These are phyloP conservation scores for Anacardium occidentale DNA, from an alignment of 345 rosid species.

Conservation along the genomic window DNA sequence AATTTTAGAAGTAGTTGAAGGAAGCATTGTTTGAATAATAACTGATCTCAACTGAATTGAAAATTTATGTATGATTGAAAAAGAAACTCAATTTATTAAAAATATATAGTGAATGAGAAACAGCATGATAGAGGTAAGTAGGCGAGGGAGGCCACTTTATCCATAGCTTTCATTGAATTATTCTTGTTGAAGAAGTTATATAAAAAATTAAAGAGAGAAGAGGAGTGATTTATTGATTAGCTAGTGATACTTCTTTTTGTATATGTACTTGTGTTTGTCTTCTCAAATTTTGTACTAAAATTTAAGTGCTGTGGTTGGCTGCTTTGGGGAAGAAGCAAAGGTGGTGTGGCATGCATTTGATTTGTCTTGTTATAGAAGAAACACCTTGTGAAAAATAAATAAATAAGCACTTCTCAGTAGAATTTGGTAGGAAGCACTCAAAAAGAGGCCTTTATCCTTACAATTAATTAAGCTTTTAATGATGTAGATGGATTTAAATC, in stretches of 20 bases:
- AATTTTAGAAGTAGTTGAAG: constrained; percentile 48
- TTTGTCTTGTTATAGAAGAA: constrained; percentile 65
- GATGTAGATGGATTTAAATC: too few relatives aligned
- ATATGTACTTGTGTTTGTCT: background rate
- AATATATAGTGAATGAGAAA: constrained; percentile 21
- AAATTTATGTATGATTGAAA: background rate
- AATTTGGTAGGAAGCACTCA: constrained; percentile 52
- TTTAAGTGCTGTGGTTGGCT: constrained; percentile 51
- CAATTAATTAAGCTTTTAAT: too few relatives aligned
- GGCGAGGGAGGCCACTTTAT: constrained; percentile 30
- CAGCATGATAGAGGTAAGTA: constrained; percentile 52
- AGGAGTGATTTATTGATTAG: constrained; percentile 18
- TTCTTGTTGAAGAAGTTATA: constrained; percentile 66
- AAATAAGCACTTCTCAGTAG: constrained; percentile 22
- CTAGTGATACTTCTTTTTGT: background rate
- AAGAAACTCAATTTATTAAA: constrained; percentile 22
- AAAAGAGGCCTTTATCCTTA: constrained; percentile 24
- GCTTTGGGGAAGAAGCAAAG: constrained; percentile 94
- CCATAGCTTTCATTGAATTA: constrained; percentile 24
- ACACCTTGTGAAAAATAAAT: constrained; percentile 30
- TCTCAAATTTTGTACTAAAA: constrained; percentile 18
- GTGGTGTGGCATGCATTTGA: constrained; percentile 36
- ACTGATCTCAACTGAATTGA: background rate
- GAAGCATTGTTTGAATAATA: constrained; percentile 41
- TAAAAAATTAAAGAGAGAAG: constrained; percentile 19